Evolutionary conservation across 345 rosid species (phyloP).

Genomic region (Angophora floribunda): DNA sequence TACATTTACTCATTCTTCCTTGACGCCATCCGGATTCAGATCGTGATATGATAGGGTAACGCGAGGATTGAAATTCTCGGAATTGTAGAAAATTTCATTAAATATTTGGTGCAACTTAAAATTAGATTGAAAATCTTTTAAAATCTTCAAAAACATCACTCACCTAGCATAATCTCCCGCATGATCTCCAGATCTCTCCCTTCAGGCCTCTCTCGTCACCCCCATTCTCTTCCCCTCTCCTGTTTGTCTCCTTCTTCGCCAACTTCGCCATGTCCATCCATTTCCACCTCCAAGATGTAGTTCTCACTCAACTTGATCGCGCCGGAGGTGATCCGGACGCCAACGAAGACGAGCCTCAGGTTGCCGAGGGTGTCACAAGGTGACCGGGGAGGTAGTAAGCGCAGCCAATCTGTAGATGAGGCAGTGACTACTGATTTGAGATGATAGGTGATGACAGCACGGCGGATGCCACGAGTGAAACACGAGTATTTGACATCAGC

Average conservation of each 20-base stretch:
- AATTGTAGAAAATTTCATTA: neutral
- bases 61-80: neutral
- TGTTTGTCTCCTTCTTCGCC: neutral
- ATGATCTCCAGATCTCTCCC: neutral
- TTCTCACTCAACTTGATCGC: neutral
- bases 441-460: too few species aligned
- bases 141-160: neutral
- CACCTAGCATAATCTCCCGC: neutral
- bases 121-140: accelerated
- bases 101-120: neutral
- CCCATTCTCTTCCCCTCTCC: neutral
- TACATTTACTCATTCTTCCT: accelerated
- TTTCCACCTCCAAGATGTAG: neutral
- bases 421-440: accelerated
- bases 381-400: accelerated
- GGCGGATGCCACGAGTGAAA: neutral
- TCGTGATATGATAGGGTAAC: neutral
- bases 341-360: neutral
- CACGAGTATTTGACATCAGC: neutral
- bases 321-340: neutral
- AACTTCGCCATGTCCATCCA: neutral
- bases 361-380: neutral
- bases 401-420: accelerated
- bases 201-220: neutral
- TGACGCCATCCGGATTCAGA: accelerated